These are phyloP conservation scores for Ascochyta koolunga DNA, from an alignment of 2,329 filamentous ascomycete species.

Conservation along the genomic window DNA sequence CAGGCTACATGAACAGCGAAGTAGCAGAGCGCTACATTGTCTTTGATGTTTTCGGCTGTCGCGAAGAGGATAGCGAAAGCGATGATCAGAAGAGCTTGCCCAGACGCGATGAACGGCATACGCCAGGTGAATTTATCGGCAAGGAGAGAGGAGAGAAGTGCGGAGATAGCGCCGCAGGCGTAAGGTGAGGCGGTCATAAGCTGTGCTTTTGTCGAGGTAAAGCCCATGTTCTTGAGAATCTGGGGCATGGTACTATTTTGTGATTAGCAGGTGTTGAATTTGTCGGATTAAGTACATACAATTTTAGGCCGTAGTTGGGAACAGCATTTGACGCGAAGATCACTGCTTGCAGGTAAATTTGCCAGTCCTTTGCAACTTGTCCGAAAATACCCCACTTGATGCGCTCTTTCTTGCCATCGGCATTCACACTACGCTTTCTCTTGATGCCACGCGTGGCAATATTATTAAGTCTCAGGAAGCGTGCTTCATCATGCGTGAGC, in stretches of 20 bases:
- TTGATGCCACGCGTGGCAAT: slow-evolving; percentile 22
- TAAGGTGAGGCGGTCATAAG: slow-evolving; percentile 35
- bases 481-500: slow-evolving; percentile 31
- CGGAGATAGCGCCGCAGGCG: slow-evolving; percentile 28
- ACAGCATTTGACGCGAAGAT: slow-evolving; percentile 40
- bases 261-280: not conserved
- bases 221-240: slow-evolving; percentile 30
- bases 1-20: slow-evolving; percentile 53
- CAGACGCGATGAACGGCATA: slow-evolving; percentile 28
- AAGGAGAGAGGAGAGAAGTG: slow-evolving; percentile 21
- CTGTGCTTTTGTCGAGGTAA: slow-evolving; percentile 31
- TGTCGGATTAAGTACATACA: slow-evolving; percentile 1
- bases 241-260: slow-evolving; percentile 10
- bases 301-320: slow-evolving; percentile 47
- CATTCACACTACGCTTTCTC: slow-evolving; percentile 15
- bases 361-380: slow-evolving; percentile 56
- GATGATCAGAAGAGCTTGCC: slow-evolving; percentile 41
- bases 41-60: slow-evolving; percentile 44
- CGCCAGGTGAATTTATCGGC: slow-evolving; percentile 30
- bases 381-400: slow-evolving; percentile 27
- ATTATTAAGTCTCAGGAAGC: slow-evolving; percentile 18
- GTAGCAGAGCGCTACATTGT: slow-evolving; percentile 52
- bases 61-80: slow-evolving; percentile 52
- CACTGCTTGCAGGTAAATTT: slow-evolving; percentile 54
- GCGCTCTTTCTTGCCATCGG: slow-evolving; percentile 21